A percentile compares a stretch with the other conserved stretches of the same genome.
Conservation (phyloP, 179 eudicot species). For the Gypsophila paniculata region DNA sequence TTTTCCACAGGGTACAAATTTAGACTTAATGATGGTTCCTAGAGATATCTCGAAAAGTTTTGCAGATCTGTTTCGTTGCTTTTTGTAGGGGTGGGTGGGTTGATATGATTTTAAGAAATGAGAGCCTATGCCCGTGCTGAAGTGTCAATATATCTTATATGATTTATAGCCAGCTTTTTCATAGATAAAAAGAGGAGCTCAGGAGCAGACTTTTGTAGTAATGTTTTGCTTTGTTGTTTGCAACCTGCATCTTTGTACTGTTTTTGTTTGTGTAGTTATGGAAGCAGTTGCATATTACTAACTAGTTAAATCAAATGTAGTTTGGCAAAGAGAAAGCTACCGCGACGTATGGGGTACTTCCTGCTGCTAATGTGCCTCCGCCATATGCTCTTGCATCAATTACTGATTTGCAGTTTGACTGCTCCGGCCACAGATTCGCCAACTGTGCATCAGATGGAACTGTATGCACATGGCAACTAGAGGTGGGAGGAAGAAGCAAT, state of each 20-base stretch:
- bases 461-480: constrained; percentile 95
- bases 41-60: neutral
- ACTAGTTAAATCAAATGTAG: constrained; percentile 34
- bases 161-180: neutral
- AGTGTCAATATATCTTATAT: neutral
- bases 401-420: constrained; percentile 73
- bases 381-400: constrained; percentile 94
- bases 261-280: neutral
- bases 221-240: neutral
- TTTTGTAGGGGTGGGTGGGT: neutral
- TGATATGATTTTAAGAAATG: neutral
- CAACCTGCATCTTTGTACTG: neutral
- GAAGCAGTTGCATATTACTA: constrained; percentile 7
- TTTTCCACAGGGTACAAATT: neutral
- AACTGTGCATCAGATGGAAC: constrained; percentile 96
- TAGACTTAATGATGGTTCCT: constrained; percentile 1
- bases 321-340: constrained; percentile 82
- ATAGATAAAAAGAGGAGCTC: neutral
- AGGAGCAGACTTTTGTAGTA: neutral
- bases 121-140: neutral
- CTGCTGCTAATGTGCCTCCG: constrained; percentile 93
- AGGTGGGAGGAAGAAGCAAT: constrained; percentile 94
- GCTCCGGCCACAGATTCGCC: constrained; percentile 83
- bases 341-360: constrained; percentile 93
- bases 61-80: neutral